Evolutionary conservation across 2,329 filamentous ascomycete species (phyloP).

Genomic region (Stagonosporopsis tanaceti): DNA sequence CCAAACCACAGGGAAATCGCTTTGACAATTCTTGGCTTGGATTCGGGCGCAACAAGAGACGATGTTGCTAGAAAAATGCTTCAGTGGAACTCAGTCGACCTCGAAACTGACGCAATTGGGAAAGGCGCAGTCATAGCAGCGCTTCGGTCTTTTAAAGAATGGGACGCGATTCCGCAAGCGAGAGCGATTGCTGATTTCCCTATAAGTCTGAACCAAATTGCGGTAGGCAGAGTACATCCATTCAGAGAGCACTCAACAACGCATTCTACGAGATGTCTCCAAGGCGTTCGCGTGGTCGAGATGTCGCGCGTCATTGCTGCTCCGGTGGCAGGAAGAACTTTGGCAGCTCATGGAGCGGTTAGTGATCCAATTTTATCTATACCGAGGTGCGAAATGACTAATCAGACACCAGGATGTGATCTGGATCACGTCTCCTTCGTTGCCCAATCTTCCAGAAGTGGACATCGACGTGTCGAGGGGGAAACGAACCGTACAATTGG

Average conservation of each 20-base stretch:
- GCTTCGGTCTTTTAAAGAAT: constrained; percentile 59
- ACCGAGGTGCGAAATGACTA: background rate
- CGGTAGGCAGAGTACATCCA: constrained; percentile 21
- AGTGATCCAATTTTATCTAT: background rate
- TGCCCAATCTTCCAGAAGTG: constrained; percentile 52
- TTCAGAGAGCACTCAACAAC: background rate
- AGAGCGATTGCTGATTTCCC: constrained; percentile 56
- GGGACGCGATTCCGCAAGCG: constrained; percentile 61
- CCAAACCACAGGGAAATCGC: constrained; percentile 59
- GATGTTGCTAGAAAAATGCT: constrained; percentile 52
- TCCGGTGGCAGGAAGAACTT: constrained; percentile 52
- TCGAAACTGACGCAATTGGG: constrained; percentile 57
- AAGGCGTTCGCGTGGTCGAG: constrained; percentile 53
- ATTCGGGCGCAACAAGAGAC: constrained; percentile 42
- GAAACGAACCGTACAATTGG: constrained; percentile 58
- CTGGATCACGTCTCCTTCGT: constrained; percentile 54
- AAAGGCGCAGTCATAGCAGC: constrained; percentile 58
- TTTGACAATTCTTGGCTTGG: constrained; percentile 55
- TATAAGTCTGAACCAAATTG: constrained; percentile 53
- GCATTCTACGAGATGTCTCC: constrained; percentile 44
- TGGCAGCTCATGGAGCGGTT: constrained; percentile 55
- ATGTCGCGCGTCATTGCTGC: constrained; percentile 57
- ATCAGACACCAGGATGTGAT: constrained; percentile 50
- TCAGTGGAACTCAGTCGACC: constrained; percentile 55
- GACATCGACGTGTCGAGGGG: constrained; percentile 57